Evolutionary conservation across 1,284 basidiomycete genomes (phyloP).

Genomic region (Meripilus lineatus): DNA sequence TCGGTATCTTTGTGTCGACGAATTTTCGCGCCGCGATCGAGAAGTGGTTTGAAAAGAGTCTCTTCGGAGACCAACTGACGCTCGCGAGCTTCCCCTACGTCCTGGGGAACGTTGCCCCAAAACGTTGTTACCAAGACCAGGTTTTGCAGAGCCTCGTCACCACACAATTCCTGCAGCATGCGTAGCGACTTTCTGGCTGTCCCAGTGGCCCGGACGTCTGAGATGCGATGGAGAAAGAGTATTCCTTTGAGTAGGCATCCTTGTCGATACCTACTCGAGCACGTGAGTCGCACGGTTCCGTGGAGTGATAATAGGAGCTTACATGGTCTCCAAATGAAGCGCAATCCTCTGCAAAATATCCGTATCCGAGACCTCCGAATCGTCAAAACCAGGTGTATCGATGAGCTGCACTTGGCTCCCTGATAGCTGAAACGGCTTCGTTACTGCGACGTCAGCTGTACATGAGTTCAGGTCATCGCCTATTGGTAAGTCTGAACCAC

Average conservation of each 20-base stretch:
- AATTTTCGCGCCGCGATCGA: conserved; percentile 12
- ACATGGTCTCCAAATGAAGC: background rate
- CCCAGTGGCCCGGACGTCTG: conserved; percentile 43
- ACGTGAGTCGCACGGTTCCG: conserved; percentile 8
- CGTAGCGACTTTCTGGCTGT: conserved; percentile 41
- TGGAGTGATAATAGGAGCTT: conserved; percentile 4
- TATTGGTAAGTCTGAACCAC: conserved; percentile 27
- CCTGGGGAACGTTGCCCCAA: conserved; percentile 30
- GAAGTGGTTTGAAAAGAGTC: conserved; percentile 12
- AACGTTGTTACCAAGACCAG: conserved; percentile 28
- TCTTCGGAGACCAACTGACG: conserved; percentile 6
- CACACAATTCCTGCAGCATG: conserved; percentile 44
- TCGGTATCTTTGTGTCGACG: conserved; percentile 8
- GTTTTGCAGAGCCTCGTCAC: conserved; percentile 28
- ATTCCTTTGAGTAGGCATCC: conserved; percentile 38
- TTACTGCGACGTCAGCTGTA: conserved; percentile 27
- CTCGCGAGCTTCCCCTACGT: conserved; percentile 9
- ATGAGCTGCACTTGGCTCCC: conserved; percentile 28
- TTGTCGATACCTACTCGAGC: conserved; percentile 26
- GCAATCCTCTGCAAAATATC: conserved; percentile 29
- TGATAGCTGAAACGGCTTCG: conserved; percentile 27
- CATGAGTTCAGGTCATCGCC: conserved; percentile 32
- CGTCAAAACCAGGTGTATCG: conserved; percentile 31
- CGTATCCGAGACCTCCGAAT: conserved; percentile 23
- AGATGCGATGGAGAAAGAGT: conserved; percentile 48